Conservation (phyloP, 441 rosid species). For the Cnidoscolus chayamansa region DNA sequence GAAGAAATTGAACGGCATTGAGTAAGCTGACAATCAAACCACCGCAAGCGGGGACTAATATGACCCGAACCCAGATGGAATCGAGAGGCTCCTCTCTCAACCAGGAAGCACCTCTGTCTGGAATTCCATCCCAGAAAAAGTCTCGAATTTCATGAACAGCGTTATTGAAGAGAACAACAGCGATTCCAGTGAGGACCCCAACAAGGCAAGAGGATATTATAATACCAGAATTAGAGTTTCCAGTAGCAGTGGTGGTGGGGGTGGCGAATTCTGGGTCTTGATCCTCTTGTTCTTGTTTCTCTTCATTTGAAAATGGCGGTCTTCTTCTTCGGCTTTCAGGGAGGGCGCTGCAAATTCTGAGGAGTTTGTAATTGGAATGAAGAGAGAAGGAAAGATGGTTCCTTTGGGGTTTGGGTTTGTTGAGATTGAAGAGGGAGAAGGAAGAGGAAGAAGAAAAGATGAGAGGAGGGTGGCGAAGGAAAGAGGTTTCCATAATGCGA, state of each 20-base stretch:
- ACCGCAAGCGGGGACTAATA: constrained; percentile 67
- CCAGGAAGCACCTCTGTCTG: constrained; percentile 78
- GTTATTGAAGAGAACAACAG: constrained; percentile 76
- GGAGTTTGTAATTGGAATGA: neutral
- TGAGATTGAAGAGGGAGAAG: neutral
- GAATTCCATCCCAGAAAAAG: constrained; percentile 85
- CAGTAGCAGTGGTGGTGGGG: neutral
- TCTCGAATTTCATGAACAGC: constrained; percentile 70
- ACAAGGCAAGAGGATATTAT: constrained; percentile 63
- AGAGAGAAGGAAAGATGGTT: neutral
- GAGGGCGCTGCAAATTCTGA: neutral
- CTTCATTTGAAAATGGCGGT: neutral
- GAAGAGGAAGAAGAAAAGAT: neutral
- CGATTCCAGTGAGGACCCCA: constrained; percentile 69
- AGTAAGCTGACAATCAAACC: constrained; percentile 64
- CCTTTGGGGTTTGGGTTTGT: neutral
- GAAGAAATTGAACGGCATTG: constrained; percentile 36
- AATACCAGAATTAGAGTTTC: constrained; percentile 34
- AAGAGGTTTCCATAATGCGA: neutral
- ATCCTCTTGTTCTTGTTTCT: neutral
- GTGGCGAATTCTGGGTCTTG: neutral
- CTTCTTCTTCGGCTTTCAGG: neutral
- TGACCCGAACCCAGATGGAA: constrained; percentile 55
- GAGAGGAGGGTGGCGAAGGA: neutral
- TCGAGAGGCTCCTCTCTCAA: constrained; percentile 67